Conservation (phyloP, 192 early-diverging fungal genomes). For the Coemansia sp. region DNA sequence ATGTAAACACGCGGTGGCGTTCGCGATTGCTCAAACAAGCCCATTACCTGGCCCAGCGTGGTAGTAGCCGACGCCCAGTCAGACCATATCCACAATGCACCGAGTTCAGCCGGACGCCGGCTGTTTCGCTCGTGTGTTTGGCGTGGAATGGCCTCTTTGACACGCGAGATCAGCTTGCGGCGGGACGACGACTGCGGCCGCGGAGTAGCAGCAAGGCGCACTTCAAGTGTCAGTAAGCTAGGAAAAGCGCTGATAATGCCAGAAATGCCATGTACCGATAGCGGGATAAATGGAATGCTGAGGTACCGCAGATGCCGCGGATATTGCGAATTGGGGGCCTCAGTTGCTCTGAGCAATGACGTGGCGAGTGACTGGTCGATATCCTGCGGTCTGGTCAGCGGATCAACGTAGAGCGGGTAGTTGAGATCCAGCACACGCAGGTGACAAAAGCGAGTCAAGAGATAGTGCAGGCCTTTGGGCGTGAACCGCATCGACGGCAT, state of each 20-base stretch:
- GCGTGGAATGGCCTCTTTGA: conserved; percentile 35
- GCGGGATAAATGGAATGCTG: conserved; percentile 50
- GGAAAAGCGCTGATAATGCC: conserved; percentile 42
- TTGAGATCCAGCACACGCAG: conserved; percentile 52
- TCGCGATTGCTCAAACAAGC: conserved; percentile 35
- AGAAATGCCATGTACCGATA: conserved; percentile 40
- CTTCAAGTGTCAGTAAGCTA: conserved; percentile 40
- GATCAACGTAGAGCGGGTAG: conserved; percentile 53
- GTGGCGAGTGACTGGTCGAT: conserved; percentile 45
- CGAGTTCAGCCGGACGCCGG: conserved; percentile 38
- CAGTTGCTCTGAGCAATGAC: conserved; percentile 32
- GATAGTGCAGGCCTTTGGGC: conserved; percentile 51
- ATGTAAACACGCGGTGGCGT: conserved; percentile 41
- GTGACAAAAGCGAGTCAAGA: conserved; percentile 38
- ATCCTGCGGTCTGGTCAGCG: conserved; percentile 42
- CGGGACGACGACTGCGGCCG: conserved; percentile 38
- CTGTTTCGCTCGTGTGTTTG: conserved; percentile 21
- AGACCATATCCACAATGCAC: conserved; percentile 47
- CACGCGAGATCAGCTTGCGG: conserved; percentile 43
- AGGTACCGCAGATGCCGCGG: conserved; percentile 51
- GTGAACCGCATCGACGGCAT: conserved; percentile 52
- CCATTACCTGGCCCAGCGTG: conserved; percentile 42
- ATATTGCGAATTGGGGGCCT: conserved; percentile 14
- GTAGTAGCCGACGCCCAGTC: conserved; percentile 49
- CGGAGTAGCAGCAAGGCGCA: conserved; percentile 34